These are phyloP conservation scores for Neurospora discreta DNA, from an alignment of 495 filamentous ascomycete species.

Conservation along the genomic window DNA sequence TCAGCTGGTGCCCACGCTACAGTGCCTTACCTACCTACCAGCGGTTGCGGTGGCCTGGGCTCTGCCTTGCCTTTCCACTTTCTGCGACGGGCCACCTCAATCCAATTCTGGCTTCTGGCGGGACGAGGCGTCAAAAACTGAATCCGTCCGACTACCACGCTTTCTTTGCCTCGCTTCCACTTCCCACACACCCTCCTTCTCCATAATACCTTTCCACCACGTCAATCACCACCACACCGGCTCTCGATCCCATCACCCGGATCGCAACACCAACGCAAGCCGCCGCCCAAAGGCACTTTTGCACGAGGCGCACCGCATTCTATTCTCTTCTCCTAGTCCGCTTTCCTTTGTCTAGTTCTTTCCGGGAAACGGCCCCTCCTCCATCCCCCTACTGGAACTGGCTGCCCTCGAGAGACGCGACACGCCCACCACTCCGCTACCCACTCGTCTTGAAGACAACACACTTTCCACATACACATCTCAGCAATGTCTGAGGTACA, in stretches of 20 bases:
- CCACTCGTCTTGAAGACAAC: slow-evolving; percentile 3
- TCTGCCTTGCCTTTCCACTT: slow-evolving; percentile 11
- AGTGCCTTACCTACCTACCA: not conserved
- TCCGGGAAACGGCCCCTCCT: not conserved
- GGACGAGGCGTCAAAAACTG: slow-evolving; percentile 21
- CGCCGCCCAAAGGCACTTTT: slow-evolving; percentile 11
- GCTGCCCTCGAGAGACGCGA: slow-evolving; percentile 31
- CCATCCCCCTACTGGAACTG: slow-evolving; percentile 9
- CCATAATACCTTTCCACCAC: slow-evolving; percentile 11
- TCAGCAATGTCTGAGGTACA: slow-evolving; percentile 86
- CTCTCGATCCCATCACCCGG: slow-evolving; percentile 21
- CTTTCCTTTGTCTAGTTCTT: not conserved
- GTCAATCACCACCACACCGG: slow-evolving; percentile 13
- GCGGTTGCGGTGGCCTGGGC: slow-evolving; percentile 6
- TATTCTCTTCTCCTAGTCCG: slow-evolving; percentile 14
- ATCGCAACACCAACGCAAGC: slow-evolving; percentile 17
- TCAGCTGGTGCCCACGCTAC: not conserved
- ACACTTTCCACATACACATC: slow-evolving; percentile 20
- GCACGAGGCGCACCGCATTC: not conserved
- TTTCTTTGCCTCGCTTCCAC: slow-evolving; percentile 13
- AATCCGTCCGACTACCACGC: slow-evolving; percentile 4
- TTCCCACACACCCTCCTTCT: slow-evolving; percentile 12
- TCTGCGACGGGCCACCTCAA: slow-evolving; percentile 13
- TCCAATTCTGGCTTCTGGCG: slow-evolving; percentile 9
- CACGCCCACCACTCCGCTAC: slow-evolving; percentile 24